phyloP scores from a whole-genome alignment of 164 flowering plant species.

The Liriodendron chinense region DNA sequence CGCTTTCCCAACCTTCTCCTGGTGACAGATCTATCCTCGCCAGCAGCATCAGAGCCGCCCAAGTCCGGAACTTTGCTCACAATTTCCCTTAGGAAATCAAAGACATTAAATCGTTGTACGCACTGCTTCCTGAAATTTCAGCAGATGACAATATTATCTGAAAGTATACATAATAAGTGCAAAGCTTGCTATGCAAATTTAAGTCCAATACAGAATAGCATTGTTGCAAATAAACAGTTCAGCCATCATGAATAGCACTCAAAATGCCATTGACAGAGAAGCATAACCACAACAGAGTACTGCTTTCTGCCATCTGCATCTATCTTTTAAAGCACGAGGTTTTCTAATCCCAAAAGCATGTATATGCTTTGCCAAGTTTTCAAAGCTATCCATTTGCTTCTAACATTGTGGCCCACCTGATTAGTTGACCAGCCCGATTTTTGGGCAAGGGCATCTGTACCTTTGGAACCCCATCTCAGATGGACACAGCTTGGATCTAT shows the following conservation, averaged over 20 bases:
- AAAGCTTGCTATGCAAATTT: neutral
- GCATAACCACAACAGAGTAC: neutral
- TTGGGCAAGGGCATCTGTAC: too few relatives aligned
- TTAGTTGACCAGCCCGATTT: too few relatives aligned
- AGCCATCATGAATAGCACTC: neutral
- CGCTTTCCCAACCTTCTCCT: slow-evolving; percentile 52
- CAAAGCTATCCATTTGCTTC: too few relatives aligned
- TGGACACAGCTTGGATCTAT: too few relatives aligned
- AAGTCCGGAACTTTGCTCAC: slow-evolving; percentile 95
- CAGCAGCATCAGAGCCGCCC: slow-evolving; percentile 68
- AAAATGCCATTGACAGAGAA: neutral
- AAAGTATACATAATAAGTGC: neutral
- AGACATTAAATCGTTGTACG: slow-evolving; percentile 85
- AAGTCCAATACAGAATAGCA: neutral
- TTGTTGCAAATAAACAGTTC: neutral
- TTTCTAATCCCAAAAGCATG: neutral
- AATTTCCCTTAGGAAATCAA: slow-evolving; percentile 88
- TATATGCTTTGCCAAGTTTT: too few relatives aligned
- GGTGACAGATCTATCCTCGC: slow-evolving; percentile 51
- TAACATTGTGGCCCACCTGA: too few relatives aligned
- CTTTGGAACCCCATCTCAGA: too few relatives aligned
- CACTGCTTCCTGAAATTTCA: slow-evolving; percentile 54
- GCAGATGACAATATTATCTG: neutral
- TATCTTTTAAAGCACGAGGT: neutral
- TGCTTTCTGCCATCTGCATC: neutral